phyloP scores from a whole-genome alignment of 805 yeast species.

The Candida sphagnicola region DNA sequence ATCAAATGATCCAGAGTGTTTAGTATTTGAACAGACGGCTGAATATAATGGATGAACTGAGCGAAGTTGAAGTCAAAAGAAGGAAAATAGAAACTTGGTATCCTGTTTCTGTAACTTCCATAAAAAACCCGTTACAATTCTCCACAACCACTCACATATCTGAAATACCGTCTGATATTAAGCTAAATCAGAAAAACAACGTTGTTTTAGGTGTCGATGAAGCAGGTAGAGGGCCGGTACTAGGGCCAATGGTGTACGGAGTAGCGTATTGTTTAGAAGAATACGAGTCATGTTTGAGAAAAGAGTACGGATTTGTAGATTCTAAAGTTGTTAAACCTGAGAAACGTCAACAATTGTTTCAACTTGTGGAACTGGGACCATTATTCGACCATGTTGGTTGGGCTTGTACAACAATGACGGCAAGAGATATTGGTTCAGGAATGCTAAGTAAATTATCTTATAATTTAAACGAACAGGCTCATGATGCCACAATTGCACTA shows the following conservation, averaged over 20 bases:
- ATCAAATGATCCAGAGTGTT: too few relatives aligned
- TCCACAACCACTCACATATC: conserved; percentile 49
- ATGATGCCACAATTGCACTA: conserved; percentile 82
- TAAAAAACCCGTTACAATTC: conserved; percentile 22
- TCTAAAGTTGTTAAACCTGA: conserved; percentile 81
- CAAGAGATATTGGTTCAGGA: conserved; percentile 81
- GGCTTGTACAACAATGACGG: conserved; percentile 80
- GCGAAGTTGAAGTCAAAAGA: neutral
- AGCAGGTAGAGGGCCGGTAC: conserved; percentile 97
- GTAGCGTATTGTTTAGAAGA: conserved; percentile 66
- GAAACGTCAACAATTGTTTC: conserved; percentile 59
- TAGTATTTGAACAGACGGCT: too few relatives aligned
- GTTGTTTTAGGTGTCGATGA: conserved; percentile 90
- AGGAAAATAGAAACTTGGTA: conserved; percentile 18
- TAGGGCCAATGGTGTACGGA: conserved; percentile 98
- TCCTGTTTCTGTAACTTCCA: conserved; percentile 30
- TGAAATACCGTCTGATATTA: conserved; percentile 41
- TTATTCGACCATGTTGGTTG: conserved; percentile 70
- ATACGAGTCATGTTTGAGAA: conserved; percentile 46
- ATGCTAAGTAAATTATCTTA: conserved; percentile 69
- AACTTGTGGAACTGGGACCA: conserved; percentile 50
- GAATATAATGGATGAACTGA: neutral
- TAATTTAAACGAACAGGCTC: conserved; percentile 94
- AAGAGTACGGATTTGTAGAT: conserved; percentile 80
- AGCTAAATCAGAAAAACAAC: conserved; percentile 27